Conservation (phyloP, 768 basidiomycete species). For the Russula sp. region DNA sequence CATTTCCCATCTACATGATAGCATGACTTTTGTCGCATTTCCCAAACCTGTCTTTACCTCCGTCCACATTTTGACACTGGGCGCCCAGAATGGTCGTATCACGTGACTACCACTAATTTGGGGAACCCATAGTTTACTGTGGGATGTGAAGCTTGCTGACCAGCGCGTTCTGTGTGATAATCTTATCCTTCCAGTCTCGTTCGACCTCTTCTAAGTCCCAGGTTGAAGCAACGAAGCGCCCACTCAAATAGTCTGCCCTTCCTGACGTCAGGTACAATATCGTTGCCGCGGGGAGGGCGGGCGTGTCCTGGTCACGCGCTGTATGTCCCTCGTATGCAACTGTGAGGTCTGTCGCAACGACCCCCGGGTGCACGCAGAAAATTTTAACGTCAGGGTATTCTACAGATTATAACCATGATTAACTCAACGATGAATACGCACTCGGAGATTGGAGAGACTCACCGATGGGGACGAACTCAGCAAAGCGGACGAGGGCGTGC, state of each 20-base stretch:
- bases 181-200: slow-evolving; percentile 13
- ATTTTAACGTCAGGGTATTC: slow-evolving; percentile 6
- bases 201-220: slow-evolving; percentile 19
- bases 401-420: neutral
- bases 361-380: neutral
- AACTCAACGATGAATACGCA: neutral
- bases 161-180: neutral
- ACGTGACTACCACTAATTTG: too few species aligned
- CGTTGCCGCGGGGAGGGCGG: neutral
- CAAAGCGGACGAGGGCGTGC: neutral
- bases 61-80: too few species aligned
- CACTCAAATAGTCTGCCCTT: slow-evolving; percentile 9
- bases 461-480: neutral
- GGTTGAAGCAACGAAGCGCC: slow-evolving; percentile 5
- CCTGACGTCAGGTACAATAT: neutral
- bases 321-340: neutral
- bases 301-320: neutral
- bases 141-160: slow-evolving; percentile 14
- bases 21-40: too few species aligned
- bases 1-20: too few species aligned
- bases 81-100: too few species aligned
- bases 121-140: neutral
- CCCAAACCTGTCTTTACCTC: too few species aligned
- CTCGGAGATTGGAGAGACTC: neutral
- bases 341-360: neutral